phyloP scores from a whole-genome alignment of 176 grass and related monocot species.

The Paspalum vaginatum region DNA sequence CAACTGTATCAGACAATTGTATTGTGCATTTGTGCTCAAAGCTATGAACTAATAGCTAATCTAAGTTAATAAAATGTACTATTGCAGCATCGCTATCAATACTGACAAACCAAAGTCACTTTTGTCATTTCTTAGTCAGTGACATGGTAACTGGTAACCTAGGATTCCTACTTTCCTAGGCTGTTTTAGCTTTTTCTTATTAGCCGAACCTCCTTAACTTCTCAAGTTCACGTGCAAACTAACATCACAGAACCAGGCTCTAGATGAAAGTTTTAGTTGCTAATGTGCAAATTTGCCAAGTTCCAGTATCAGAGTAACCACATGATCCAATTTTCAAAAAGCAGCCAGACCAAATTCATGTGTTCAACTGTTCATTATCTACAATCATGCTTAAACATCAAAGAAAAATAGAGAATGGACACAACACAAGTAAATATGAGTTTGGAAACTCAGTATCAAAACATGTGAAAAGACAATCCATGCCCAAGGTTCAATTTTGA shows the following conservation, averaged over 20 bases:
- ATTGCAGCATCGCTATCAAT: background rate
- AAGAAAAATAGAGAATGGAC: background rate
- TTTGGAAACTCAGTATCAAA: background rate
- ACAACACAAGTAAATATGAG: background rate
- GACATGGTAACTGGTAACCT: background rate
- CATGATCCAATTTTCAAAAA: constrained; percentile 5
- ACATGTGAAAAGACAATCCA: constrained; percentile 26
- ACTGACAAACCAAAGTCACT: background rate
- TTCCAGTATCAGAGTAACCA: background rate
- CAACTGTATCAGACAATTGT: constrained; percentile 36
- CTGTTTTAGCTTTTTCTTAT: background rate
- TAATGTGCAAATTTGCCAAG: background rate
- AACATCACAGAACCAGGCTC: constrained; percentile 14
- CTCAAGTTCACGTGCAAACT: background rate
- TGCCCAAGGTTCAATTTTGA: background rate
- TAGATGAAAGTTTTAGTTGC: constrained; percentile 2
- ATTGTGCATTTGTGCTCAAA: background rate
- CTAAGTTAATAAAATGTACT: background rate
- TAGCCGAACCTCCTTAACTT: background rate
- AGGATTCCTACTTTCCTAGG: background rate
- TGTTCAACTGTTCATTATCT: background rate
- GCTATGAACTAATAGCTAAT: constrained; percentile 5
- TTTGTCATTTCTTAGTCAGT: background rate
- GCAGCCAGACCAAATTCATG: constrained; percentile 1
- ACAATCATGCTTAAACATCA: constrained; percentile 7